Base-by-base conservation (phyloP, 768 basidiomycete genomes). In the Kwoniella newhampshirensis region DNA sequence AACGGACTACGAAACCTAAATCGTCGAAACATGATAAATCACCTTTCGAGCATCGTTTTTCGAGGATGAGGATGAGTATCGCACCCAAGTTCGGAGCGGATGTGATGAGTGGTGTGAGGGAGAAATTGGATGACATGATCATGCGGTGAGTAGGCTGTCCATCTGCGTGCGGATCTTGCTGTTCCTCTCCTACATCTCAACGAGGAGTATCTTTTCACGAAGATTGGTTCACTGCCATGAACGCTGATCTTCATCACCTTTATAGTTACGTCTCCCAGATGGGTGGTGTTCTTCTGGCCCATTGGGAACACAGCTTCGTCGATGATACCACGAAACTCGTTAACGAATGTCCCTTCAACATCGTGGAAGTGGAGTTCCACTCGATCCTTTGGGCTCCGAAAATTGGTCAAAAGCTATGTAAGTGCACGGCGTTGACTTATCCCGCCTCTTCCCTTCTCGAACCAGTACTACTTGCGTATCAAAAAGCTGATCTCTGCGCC, bases 51-150 rank as follows among this genome's bases (percentile, higher is more conserved):
- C 88, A n/a, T 81, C 83, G 27, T 20, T 46, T 36, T 12, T 62
- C 66, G 36, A 53, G 62, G 13, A 79, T 92, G 52, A 78, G 82
- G 23, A 79, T 94, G 39, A 85, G 88, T 9, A 81, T 96, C 15
- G 83, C 92, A 26, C 92, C 92, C 1, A 81, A 87, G 40, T 94
- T 91, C 74, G 83, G 88, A 15, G 81, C 79, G 40, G 83, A 87
- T 76, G 82, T 86, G n/a, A 79, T 82, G 9, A 79, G 76, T 37
- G 93, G 93, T 6, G 88, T 84, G 17, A 84, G 87, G 70, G 91
- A 97, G 77, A 85, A 92, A 83, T 79, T 97, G 17, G 91, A 97
- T 76, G 89, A 88, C 7, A 87, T 96, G 87, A 78, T 94, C 13
- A 94, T 97, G 93, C 85, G 89, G 93, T 92, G 70, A 66, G 83